Percentiles rank a stretch among this genome's conserved stretches.
phyloP scores from a whole-genome alignment of 2,329 filamentous ascomycete species.

The Ramularia endophylla region DNA sequence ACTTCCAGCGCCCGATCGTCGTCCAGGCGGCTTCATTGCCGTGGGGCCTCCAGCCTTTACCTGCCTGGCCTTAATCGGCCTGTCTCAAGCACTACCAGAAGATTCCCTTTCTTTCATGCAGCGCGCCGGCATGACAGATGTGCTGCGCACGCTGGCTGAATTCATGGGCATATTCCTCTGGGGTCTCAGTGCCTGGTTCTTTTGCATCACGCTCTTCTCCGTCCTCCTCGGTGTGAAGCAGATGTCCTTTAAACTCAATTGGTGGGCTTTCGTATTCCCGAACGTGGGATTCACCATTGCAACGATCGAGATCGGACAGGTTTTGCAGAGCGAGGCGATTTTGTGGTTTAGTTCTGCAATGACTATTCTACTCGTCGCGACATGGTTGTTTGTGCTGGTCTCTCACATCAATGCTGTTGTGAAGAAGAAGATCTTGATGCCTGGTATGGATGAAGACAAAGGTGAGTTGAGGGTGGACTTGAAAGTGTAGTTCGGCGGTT shows the following conservation, averaged over 20 bases:
- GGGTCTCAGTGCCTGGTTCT: slow-evolving; percentile 46
- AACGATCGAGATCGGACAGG: slow-evolving; percentile 52
- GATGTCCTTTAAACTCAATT: slow-evolving; percentile 47
- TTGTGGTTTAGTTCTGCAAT: slow-evolving; percentile 50
- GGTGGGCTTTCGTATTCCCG: slow-evolving; percentile 63
- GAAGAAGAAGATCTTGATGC: slow-evolving; percentile 50
- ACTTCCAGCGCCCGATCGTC: slow-evolving; percentile 36
- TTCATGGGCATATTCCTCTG: slow-evolving; percentile 41
- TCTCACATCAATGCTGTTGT: slow-evolving; percentile 47
- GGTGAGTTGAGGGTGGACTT: too few species aligned
- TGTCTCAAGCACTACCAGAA: slow-evolving; percentile 18
- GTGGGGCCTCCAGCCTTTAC: slow-evolving; percentile 39
- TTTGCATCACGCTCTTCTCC: slow-evolving; percentile 26
- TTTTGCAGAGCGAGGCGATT: slow-evolving; percentile 48
- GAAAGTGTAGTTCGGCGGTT: too few species aligned
- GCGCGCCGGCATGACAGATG: slow-evolving; percentile 15
- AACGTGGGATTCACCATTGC: slow-evolving; percentile 59
- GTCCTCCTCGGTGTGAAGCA: slow-evolving; percentile 34
- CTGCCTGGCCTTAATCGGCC: slow-evolving; percentile 21
- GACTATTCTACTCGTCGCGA: slow-evolving; percentile 49
- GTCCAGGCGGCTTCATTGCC: slow-evolving; percentile 48
- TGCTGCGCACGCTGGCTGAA: slow-evolving; percentile 22
- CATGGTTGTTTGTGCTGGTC: slow-evolving; percentile 50
- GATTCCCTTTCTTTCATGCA: slow-evolving; percentile 19
- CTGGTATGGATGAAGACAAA: slow-evolving; percentile 56